Conservation (phyloP, 2,329 filamentous ascomycete genomes). For the Neofusicoccum parvum region DNA sequence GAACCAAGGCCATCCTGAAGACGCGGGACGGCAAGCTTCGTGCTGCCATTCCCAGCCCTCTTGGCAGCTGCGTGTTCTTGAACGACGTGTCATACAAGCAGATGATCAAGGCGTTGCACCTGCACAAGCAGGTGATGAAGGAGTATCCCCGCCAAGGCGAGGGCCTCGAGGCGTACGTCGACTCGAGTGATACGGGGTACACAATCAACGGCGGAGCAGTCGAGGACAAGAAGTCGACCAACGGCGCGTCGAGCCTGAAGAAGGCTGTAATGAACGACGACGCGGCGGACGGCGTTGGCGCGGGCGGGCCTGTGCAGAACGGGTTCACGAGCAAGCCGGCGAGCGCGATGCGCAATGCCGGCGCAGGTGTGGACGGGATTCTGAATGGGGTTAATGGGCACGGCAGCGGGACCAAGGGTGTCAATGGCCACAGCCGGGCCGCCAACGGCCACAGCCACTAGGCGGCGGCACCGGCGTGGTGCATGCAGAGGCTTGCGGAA, state of each 20-base stretch:
- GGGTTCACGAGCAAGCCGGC: constrained; percentile 2
- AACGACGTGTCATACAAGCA: constrained; percentile 67
- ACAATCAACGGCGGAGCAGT: constrained; percentile 49
- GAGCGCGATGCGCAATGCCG: constrained; percentile 25
- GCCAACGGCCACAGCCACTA: constrained; percentile 12
- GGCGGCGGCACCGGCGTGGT: background rate
- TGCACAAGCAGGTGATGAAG: constrained; percentile 67
- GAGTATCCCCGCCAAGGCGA: constrained; percentile 64
- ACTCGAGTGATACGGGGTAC: constrained; percentile 68
- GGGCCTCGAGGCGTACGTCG: constrained; percentile 70
- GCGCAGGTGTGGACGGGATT: constrained; percentile 31
- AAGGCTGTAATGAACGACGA: constrained; percentile 32
- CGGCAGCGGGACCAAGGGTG: background rate
- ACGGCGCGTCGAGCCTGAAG: constrained; percentile 25
- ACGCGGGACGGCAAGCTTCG: constrained; percentile 70
- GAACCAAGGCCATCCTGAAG: constrained; percentile 69
- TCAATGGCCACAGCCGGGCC: background rate
- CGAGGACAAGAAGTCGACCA: constrained; percentile 29
- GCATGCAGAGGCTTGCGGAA: background rate
- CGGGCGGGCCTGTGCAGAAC: constrained; percentile 21
- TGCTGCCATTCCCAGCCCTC: constrained; percentile 68
- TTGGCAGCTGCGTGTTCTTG: constrained; percentile 68
- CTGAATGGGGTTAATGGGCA: constrained; percentile 12
- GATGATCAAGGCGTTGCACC: constrained; percentile 60
- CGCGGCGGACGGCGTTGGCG: constrained; percentile 24